Evolutionary conservation across 192 early-diverging fungal species (phyloP), one percentile per base, ranked within the genome.

Genomic region (Coemansia sp.): DNA sequence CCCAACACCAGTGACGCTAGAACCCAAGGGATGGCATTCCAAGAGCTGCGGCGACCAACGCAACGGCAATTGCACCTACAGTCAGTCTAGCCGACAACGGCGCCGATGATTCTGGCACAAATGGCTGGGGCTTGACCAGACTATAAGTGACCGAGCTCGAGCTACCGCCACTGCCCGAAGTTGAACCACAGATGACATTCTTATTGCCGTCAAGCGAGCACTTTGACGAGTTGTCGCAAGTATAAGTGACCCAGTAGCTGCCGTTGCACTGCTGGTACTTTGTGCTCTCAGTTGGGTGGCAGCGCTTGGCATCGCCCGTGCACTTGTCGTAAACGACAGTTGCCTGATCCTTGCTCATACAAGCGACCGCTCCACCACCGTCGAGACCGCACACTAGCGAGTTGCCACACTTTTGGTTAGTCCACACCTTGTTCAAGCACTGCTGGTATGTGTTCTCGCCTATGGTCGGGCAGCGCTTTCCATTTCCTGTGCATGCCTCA

Each of bases 191-290:
- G 8, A 67, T 43, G 7, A 64, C 76, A 18, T 60, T 60, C 55
- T 75, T 77, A 36, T 70, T 71, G 5, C 61, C 61, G 41, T 64
- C 60, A 22, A 78, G 68, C 18, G 47, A 36, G 62, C 80, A 83
- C 27, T 47, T 27, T 10, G 43, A 52, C 57, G 34, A 24, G 1
- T 49, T 39, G 53, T 65, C 70, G 50, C 81, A 84, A 1, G 63
- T 39, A 39, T 46, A 75, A 5, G 31, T 55, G 44, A 67, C 70
- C 81, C 81, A 84, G 33, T 62, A 16, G 40, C 47, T 68, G 47
- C 81, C 81, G 60, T 84, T 74, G 61, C 81, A 84, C 10, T 38
- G 29, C 71, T 78, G 75, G 81, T 84, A 84, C 61, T 73, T 76
- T 39, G 65, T 68, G 12, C 15, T 2, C 27, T 73, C 76, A 1